Evolutionary conservation across 2,329 filamentous ascomycete genomes (phyloP).

Genomic region (Pseudogymnoascus sp.): DNA sequence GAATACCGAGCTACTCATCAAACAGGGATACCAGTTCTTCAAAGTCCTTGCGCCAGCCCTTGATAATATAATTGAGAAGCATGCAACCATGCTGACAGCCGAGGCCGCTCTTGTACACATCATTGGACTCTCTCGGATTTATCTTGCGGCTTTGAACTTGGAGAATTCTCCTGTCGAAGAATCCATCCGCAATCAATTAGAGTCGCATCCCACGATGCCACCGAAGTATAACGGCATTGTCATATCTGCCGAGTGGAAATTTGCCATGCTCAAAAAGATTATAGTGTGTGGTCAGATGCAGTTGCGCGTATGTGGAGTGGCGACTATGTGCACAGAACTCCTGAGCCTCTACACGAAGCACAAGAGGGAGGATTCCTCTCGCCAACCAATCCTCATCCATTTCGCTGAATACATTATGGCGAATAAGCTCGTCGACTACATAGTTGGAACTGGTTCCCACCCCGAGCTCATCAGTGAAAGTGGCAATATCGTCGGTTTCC

Average conservation of each 20-base stretch:
- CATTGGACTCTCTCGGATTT: slow-evolving; percentile 36
- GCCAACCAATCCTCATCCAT: slow-evolving; percentile 53
- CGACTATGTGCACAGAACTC: slow-evolving; percentile 63
- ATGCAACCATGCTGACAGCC: slow-evolving; percentile 41
- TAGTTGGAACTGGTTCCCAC: slow-evolving; percentile 85
- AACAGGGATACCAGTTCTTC: slow-evolving; percentile 37
- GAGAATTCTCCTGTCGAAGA: slow-evolving; percentile 16
- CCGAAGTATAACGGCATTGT: slow-evolving; percentile 38
- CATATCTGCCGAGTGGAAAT: slow-evolving; percentile 58
- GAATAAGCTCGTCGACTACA: slow-evolving; percentile 72
- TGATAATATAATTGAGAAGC: slow-evolving; percentile 44
- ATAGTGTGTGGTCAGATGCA: slow-evolving; percentile 86
- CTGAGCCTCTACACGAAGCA: slow-evolving; percentile 56
- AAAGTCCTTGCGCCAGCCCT: slow-evolving; percentile 35
- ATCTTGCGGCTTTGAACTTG: slow-evolving; percentile 32
- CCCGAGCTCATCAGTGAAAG: slow-evolving; percentile 79
- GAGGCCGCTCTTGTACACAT: slow-evolving; percentile 38
- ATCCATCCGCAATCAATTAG: slow-evolving; percentile 20
- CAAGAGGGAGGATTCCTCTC: slow-evolving; percentile 27
- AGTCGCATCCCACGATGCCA: slow-evolving; percentile 29
- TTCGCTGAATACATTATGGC: slow-evolving; percentile 61
- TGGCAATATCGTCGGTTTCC: slow-evolving; percentile 77
- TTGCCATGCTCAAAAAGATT: slow-evolving; percentile 60
- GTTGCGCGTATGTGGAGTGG: slow-evolving; percentile 69
- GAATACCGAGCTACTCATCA: slow-evolving; percentile 30